A percentile compares a stretch with the other conserved stretches of the same genome.
Conservation (phyloP, 495 filamentous ascomycete genomes). For the Neurospora sp. region DNA sequence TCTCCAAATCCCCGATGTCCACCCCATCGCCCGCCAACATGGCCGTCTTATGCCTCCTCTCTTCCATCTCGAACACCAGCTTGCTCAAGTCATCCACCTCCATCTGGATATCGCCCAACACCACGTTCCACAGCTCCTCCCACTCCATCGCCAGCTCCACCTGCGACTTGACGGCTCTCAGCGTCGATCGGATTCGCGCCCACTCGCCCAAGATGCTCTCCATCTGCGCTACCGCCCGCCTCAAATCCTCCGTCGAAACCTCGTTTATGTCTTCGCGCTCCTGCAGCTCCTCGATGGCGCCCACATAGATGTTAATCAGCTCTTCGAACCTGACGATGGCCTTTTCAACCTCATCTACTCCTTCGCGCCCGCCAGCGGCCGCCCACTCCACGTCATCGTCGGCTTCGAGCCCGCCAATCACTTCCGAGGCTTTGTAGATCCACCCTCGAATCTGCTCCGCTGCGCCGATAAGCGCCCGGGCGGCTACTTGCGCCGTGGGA, state of each 20-base stretch:
- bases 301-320: slow-evolving; percentile 80
- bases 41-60: slow-evolving; percentile 67
- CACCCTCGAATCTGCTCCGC: slow-evolving; percentile 86
- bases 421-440: slow-evolving; percentile 83
- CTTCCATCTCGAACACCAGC: slow-evolving; percentile 94
- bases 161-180: slow-evolving; percentile 73
- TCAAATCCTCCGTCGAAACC: slow-evolving; percentile 58
- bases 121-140: slow-evolving; percentile 92
- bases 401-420: slow-evolving; percentile 73
- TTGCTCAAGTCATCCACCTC: slow-evolving; percentile 78
- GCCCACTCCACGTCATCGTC: slow-evolving; percentile 98
- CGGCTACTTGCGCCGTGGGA: slow-evolving; percentile 67
- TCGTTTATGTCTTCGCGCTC: slow-evolving; percentile 62
- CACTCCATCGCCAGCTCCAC: slow-evolving; percentile 97
- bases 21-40: slow-evolving; percentile 50
- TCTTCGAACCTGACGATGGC: slow-evolving; percentile 78
- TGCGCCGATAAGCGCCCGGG: slow-evolving; percentile 64
- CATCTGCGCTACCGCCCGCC: slow-evolving; percentile 71
- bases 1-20: slow-evolving; percentile 85
- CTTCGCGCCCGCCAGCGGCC: slow-evolving; percentile 81
- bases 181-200: slow-evolving; percentile 62
- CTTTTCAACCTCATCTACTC: slow-evolving; percentile 77
- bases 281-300: slow-evolving; percentile 82
- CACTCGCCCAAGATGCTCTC: slow-evolving; percentile 77
- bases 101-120: slow-evolving; percentile 83